Percentiles rank a stretch among this genome's conserved stretches.
Evolutionary conservation across 2,329 filamentous ascomycete species (phyloP).

Genomic region (Scleromitrula shiraiana): DNA sequence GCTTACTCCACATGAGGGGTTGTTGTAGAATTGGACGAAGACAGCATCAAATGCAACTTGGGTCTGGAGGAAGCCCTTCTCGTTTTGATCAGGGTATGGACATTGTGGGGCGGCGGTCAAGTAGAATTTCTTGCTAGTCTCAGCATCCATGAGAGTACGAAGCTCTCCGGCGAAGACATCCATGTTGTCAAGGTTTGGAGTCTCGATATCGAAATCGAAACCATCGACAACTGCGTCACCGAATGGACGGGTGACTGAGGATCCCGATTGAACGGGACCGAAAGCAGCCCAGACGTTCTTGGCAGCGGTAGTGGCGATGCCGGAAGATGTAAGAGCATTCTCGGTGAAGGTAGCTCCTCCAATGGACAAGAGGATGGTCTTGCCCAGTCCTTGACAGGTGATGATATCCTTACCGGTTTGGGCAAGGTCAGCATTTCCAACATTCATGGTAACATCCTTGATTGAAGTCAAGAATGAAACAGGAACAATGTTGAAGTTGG

Average conservation of each 20-base stretch:
- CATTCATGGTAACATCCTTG: constrained; percentile 5
- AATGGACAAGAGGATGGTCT: constrained; percentile 65
- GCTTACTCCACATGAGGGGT: constrained; percentile 45
- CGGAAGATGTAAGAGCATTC: constrained; percentile 50
- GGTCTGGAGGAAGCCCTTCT: constrained; percentile 46
- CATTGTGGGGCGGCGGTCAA: constrained; percentile 61
- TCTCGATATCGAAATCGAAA: constrained; percentile 58
- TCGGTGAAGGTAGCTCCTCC: constrained; percentile 64
- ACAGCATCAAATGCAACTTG: constrained; percentile 36
- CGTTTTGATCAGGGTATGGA: constrained; percentile 51
- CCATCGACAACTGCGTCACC: constrained; percentile 59
- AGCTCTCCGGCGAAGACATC: constrained; percentile 7
- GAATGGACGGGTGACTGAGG: constrained; percentile 53
- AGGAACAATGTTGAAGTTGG: constrained; percentile 3
- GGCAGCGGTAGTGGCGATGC: constrained; percentile 47
- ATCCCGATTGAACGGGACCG: constrained; percentile 43
- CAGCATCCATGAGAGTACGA: constrained; percentile 42
- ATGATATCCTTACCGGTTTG: constrained; percentile 9
- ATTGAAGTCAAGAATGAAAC: constrained; percentile 3
- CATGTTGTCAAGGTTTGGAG: not conserved
- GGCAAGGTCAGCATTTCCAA: constrained; percentile 3
- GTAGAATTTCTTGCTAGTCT: constrained; percentile 42
- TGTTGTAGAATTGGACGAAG: constrained; percentile 36
- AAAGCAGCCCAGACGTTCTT: constrained; percentile 63
- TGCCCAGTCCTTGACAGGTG: constrained; percentile 30